Conservation (phyloP, 805 yeast genomes). For the Tetrapisispora nanseiensis region DNA sequence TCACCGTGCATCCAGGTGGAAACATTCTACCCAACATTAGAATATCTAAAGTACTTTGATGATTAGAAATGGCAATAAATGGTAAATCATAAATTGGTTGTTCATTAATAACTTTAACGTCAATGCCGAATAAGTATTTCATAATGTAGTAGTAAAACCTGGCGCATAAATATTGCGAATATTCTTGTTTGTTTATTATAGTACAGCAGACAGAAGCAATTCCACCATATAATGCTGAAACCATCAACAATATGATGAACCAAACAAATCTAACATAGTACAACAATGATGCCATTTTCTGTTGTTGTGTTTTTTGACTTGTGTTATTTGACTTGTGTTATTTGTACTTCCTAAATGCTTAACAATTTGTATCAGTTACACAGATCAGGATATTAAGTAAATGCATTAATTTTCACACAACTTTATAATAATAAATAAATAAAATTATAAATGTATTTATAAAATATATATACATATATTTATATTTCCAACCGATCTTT, state of each 20-base stretch:
- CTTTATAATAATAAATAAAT: too few relatives aligned
- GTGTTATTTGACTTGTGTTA: too few relatives aligned
- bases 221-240: conserved; percentile 69
- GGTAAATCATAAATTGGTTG: conserved; percentile 52
- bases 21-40: conserved; percentile 72
- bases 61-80: conserved; percentile 76
- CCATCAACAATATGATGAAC: conserved; percentile 42
- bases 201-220: conserved; percentile 60
- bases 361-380: too few relatives aligned
- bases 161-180: conserved; percentile 87
- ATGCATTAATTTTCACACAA: too few relatives aligned
- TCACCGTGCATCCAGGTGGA: conserved; percentile 83
- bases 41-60: conserved; percentile 84
- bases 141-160: conserved; percentile 61
- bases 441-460: too few relatives aligned
- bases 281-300: conserved; percentile 25
- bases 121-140: conserved; percentile 56
- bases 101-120: conserved; percentile 58
- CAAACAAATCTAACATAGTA: conserved; percentile 48
- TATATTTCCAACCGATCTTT: too few relatives aligned
- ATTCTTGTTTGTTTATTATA: conserved; percentile 60
- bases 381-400: too few relatives aligned
- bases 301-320: too few relatives aligned
- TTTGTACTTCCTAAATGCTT: too few relatives aligned
- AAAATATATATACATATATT: too few relatives aligned